Percentiles rank a stretch among this genome's conserved stretches.
Conservation (phyloP, 1,139 yeast genomes). For the Candida gigantensis region DNA sequence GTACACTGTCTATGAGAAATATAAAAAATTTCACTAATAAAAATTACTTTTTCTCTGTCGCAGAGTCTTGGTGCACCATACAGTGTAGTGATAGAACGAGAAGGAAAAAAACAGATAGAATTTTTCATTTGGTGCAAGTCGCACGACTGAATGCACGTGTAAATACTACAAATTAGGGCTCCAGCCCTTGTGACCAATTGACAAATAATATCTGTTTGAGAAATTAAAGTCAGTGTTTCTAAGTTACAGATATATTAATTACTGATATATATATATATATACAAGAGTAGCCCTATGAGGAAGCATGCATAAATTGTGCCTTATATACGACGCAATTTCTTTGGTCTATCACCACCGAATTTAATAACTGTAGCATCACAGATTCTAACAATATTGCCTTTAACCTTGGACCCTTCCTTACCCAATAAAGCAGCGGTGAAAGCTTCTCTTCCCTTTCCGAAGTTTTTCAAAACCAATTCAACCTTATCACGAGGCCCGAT, state of each 20-base stretch:
- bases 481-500: slow-evolving; percentile 54
- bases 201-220: too few relatives aligned
- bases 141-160: slow-evolving; percentile 8
- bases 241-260: too few relatives aligned
- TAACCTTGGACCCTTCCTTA: slow-evolving; percentile 76
- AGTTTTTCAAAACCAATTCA: slow-evolving; percentile 76
- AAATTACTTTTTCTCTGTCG: slow-evolving; percentile 9
- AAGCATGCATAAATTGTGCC: neutral
- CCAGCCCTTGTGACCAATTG: slow-evolving; percentile 9
- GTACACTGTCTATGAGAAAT: slow-evolving; percentile 8
- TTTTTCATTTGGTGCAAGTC: neutral
- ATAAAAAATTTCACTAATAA: slow-evolving; percentile 12
- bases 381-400: slow-evolving; percentile 64
- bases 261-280: slow-evolving; percentile 9
- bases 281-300: slow-evolving; percentile 4
- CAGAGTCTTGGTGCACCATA: slow-evolving; percentile 2
- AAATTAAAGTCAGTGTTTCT: too few relatives aligned
- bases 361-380: slow-evolving; percentile 79
- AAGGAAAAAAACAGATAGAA: slow-evolving; percentile 3
- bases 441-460: slow-evolving; percentile 89
- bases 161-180: slow-evolving; percentile 5
- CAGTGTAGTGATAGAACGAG: slow-evolving; percentile 1
- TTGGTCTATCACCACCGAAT: slow-evolving; percentile 91
- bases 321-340: slow-evolving; percentile 67
- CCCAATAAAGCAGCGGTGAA: slow-evolving; percentile 84